These are phyloP conservation scores for Blastobotrys proliferans DNA, from an alignment of 1,139 yeast genomes.

Conservation along the genomic window DNA sequence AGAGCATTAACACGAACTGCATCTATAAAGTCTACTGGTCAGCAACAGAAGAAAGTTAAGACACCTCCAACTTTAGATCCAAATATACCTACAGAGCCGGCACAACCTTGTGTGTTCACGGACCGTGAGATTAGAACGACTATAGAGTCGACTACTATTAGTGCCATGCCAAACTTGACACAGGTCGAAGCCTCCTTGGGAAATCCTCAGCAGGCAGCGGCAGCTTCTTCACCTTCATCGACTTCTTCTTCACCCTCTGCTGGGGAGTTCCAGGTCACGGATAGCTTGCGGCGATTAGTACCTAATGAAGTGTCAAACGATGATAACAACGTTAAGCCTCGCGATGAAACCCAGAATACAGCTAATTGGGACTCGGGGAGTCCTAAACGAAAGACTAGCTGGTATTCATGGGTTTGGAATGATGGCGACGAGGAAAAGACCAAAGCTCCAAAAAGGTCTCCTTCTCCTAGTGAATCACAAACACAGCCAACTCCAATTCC, in stretches of 20 bases:
- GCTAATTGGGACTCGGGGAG: background rate
- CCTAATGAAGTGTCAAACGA: slow-evolving; percentile 1
- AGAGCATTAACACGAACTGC: slow-evolving; percentile 8
- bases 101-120: slow-evolving; percentile 11
- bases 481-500: too few species aligned
- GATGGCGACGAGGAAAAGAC: slow-evolving; percentile 1
- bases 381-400: slow-evolving; percentile 5
- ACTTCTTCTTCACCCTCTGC: too few species aligned
- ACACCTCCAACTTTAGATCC: slow-evolving; percentile 8
- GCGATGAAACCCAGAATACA: too few species aligned
- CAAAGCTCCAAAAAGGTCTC: background rate
- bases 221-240: too few species aligned
- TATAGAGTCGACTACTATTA: background rate
- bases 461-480: too few species aligned
- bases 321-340: too few species aligned
- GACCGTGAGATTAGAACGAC: slow-evolving; percentile 7
- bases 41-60: background rate
- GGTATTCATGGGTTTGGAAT: slow-evolving; percentile 17
- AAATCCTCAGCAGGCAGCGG: too few species aligned
- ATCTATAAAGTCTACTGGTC: background rate
- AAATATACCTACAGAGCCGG: slow-evolving; percentile 8
- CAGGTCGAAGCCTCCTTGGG: too few species aligned
- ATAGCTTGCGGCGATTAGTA: background rate
- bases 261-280: background rate
- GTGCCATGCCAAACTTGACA: too few species aligned